Evolutionary conservation across 2,329 filamentous ascomycete genomes (phyloP), one percentile per base, ranked within the genome.

Genomic region (Lecanicillium sp.): DNA sequence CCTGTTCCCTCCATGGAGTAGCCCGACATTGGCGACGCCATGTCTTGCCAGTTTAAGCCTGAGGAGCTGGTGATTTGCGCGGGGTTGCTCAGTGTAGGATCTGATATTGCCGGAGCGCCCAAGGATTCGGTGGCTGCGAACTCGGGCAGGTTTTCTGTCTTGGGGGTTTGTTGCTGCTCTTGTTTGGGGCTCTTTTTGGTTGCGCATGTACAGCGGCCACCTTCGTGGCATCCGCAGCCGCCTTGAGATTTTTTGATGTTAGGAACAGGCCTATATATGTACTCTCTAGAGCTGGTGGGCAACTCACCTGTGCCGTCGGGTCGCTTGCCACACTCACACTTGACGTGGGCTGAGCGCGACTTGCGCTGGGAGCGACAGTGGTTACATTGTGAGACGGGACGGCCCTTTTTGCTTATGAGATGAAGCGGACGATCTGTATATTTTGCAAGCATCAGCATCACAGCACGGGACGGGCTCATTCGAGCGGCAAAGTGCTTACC

Each of bases 241-340:
- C 29, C 12, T 15, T 5, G 13, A n/a, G 29, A 15, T 5, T 6
- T 15, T 7, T n/a, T 7, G 11, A 5, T 5, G 6, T 15, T 30
- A 30, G 29, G 14, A 30, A 13, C 5, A 30, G 29, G 29, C n/a
- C n/a, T n/a, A n/a, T n/a, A n/a, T n/a, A n/a, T n/a, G 12, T 9
- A 33, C n/a, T n/a, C 9, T 12, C n/a, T 17, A 12, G 9, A 11
- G 2, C 4, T 11, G 19, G 8, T 7, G 12, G 9, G 2, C 6
- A 16, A 4, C 37, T 29, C 33, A 36, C 18, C 38, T 14, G 28
- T 16, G 5, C 38, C 38, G 39, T 34, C 30, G 4, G 29, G 22
- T 9, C 35, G 28, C 62, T 89, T 83, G 58, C 84, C 85, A 62
- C 88, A 95, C n/a, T 37, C 29, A 25, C 39, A 41, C 4, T 41